Percentiles rank a stretch among this genome's conserved stretches.
phyloP scores from a whole-genome alignment of 768 basidiomycete genomes.

The Xerocomellus intermedius region DNA sequence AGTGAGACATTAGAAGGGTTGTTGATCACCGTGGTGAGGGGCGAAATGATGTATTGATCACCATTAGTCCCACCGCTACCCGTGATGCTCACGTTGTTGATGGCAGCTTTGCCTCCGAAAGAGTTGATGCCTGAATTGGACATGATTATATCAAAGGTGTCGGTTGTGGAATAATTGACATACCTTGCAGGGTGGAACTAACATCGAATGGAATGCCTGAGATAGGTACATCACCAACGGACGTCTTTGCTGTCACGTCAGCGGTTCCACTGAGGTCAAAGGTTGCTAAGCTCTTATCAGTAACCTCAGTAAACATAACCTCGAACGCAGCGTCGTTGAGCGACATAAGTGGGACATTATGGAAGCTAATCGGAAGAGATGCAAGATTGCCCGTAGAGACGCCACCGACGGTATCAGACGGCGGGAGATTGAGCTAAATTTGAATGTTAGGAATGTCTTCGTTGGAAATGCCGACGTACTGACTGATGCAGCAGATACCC shows the following conservation, averaged over 20 bases:
- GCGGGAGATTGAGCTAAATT: slow-evolving; percentile 51
- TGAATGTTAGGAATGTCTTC: background rate
- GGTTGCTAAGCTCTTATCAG: slow-evolving; percentile 42
- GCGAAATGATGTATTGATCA: slow-evolving; percentile 54
- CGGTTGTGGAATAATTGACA: background rate
- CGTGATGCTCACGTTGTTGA: slow-evolving; percentile 57
- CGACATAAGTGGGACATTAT: slow-evolving; percentile 53
- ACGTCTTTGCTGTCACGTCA: slow-evolving; percentile 56
- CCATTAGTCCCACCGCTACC: slow-evolving; percentile 68
- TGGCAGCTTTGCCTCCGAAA: slow-evolving; percentile 51
- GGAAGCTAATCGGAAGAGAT: slow-evolving; percentile 55
- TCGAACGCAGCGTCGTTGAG: slow-evolving; percentile 54
- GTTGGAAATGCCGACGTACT: slow-evolving; percentile 6
- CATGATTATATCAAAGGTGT: background rate
- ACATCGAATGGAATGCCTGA: slow-evolving; percentile 63
- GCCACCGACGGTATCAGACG: slow-evolving; percentile 48
- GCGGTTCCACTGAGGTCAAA: slow-evolving; percentile 56
- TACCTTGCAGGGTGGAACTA: slow-evolving; percentile 52
- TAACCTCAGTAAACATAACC: slow-evolving; percentile 57
- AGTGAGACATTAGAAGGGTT: slow-evolving; percentile 72
- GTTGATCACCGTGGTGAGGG: slow-evolving; percentile 54
- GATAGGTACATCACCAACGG: slow-evolving; percentile 67
- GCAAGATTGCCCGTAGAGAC: slow-evolving; percentile 71
- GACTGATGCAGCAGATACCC: slow-evolving; percentile 54
- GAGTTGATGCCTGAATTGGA: slow-evolving; percentile 49